Percentiles rank a stretch among this genome's conserved stretches.
Conservation (phyloP, 2,329 filamentous ascomycete species). For the Penicillium sp. region DNA sequence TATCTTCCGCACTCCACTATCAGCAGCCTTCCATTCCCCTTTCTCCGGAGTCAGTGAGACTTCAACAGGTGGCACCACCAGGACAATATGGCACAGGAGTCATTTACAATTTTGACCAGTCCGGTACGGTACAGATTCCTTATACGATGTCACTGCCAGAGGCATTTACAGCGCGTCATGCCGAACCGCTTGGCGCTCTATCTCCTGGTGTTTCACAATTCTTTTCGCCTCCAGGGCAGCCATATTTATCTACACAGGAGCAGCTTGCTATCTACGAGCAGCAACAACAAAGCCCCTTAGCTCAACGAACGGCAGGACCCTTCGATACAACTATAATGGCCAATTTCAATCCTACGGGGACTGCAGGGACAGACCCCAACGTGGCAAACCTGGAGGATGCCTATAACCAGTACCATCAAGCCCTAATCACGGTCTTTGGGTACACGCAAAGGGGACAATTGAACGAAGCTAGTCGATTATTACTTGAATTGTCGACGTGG, state of each 20-base stretch:
- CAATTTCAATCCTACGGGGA: constrained; percentile 39
- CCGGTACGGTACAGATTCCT: constrained; percentile 55
- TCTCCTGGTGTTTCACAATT: constrained; percentile 69
- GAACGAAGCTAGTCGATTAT: constrained; percentile 54
- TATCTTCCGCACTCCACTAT: constrained; percentile 52
- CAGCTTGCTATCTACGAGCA: constrained; percentile 56
- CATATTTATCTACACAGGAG: constrained; percentile 63
- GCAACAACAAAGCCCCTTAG: constrained; percentile 58
- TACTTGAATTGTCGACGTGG: constrained; percentile 64
- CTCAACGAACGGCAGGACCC: constrained; percentile 47
- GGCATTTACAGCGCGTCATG: constrained; percentile 71
- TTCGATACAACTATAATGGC: constrained; percentile 52
- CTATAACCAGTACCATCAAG: constrained; percentile 59
- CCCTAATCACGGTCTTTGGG: constrained; percentile 63
- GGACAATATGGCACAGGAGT: constrained; percentile 59
- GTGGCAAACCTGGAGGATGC: constrained; percentile 60
- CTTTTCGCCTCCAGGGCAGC: constrained; percentile 63
- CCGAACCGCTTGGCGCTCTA: constrained; percentile 70
- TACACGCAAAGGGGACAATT: constrained; percentile 62
- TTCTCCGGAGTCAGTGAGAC: constrained; percentile 42
- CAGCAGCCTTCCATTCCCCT: constrained; percentile 66
- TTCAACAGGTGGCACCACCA: constrained; percentile 32
- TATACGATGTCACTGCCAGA: constrained; percentile 77
- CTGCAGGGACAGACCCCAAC: constrained; percentile 38
- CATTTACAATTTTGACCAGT: constrained; percentile 74